Evolutionary conservation across 257 asterid genomes (phyloP).

Genomic region (Parsonsia alboflavescens): DNA sequence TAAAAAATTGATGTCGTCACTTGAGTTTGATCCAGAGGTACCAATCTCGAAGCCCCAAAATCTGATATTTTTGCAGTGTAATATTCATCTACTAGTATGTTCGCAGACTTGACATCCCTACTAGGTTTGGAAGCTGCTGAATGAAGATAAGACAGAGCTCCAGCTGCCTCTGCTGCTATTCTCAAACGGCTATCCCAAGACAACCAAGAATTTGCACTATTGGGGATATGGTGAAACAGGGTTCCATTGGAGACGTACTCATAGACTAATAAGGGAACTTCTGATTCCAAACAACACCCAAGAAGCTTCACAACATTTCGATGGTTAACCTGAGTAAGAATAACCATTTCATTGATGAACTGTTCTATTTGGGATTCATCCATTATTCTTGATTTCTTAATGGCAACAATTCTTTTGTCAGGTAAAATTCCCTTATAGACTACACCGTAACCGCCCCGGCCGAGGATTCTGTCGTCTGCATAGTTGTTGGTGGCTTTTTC

Average conservation of each 20-base stretch:
- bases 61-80: slow-evolving; percentile 64
- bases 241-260: slow-evolving; percentile 67
- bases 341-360: slow-evolving; percentile 69
- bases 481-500: slow-evolving; percentile 53
- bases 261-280: slow-evolving; percentile 65
- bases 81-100: slow-evolving; percentile 51
- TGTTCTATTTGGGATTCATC: slow-evolving; percentile 61
- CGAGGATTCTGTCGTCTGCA: slow-evolving; percentile 54
- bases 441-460: slow-evolving; percentile 67
- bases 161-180: slow-evolving; percentile 62
- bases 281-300: slow-evolving; percentile 73
- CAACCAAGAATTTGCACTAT: slow-evolving; percentile 35
- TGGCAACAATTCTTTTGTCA: slow-evolving; percentile 51
- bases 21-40: slow-evolving; percentile 57
- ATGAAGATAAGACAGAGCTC: slow-evolving; percentile 67
- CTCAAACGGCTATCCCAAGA: slow-evolving; percentile 62
- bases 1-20: slow-evolving; percentile 60
- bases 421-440: slow-evolving; percentile 64
- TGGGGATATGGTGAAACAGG: slow-evolving; percentile 50
- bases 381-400: slow-evolving; percentile 56
- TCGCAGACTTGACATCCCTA: slow-evolving; percentile 73
- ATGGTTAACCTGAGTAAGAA: slow-evolving; percentile 73
- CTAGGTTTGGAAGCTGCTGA: slow-evolving; percentile 59
- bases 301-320: slow-evolving; percentile 65
- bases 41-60: slow-evolving; percentile 74